Base-by-base conservation (phyloP, 306 rosid genomes). In the Casuarina cunninghamiana region DNA sequence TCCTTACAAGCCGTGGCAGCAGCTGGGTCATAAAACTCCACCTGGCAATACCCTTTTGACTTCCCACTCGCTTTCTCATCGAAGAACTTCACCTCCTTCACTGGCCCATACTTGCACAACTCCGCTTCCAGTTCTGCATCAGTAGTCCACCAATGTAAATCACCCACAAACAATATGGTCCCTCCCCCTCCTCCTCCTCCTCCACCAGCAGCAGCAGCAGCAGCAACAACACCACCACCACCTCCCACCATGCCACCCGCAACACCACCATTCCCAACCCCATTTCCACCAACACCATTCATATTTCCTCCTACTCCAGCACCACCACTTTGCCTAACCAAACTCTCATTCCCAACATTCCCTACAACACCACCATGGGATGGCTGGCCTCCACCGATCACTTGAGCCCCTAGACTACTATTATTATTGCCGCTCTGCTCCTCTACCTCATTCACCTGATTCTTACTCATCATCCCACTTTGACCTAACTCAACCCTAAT, bases 1-100 rank as follows among this genome's bases (percentile, higher is more conserved):
- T 96, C 99, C 89, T 96, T 96, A 83, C 98, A 96, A 37, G 89
- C 71, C 2, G 93, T 80, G 0, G 98, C 96, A 5, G 93, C 86
- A 75, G 46, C 61, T 39, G 98, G 61, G 1, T 96, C 98, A 79
- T 57, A 90, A 83, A 96, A 96, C 68, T 96, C 99, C 72, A 90
- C 99, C 88, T 96, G 98, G 80, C 97, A 96, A 80, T 96, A 96
- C 50, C 98, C 98, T 82, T 95, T 95, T 0, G 98, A 95, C 65
- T 95, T 95, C 73, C 98, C 97, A 81, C 99, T 96, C 0, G 99
- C 99, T 82, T 91, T 96, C 94, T 96, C 99, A n/a, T 96, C 99
- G 0, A 73, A 93, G 84, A 96, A 96, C 88, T 89, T 96, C 55
- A 96, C 91, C 87, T 96, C 99, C 89, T 91, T 96, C 74, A 96